Evolutionary conservation across 257 asterid species (phyloP).

Genomic region (Solanum chmielewskii): DNA sequence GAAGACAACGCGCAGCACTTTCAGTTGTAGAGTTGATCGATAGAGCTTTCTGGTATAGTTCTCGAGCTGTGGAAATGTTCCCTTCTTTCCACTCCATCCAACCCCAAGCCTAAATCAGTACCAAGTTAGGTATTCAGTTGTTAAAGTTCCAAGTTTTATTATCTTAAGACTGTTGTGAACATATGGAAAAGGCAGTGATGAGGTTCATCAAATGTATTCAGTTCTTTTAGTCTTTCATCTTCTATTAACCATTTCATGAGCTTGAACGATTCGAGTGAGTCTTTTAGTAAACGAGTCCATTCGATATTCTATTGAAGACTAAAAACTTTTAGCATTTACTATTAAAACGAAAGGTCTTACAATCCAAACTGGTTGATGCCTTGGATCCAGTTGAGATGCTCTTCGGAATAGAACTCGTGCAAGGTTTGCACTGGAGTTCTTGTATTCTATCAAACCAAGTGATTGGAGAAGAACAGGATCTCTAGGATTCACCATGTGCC

Average conservation of each 20-base stretch:
- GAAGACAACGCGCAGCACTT: constrained; percentile 93
- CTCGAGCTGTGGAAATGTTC: constrained; percentile 66
- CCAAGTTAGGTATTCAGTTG: not conserved
- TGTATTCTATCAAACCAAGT: constrained; percentile 72
- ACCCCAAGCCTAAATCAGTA: constrained; percentile 78
- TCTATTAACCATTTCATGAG: not conserved
- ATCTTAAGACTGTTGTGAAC: not conserved
- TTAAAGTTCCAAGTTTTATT: not conserved
- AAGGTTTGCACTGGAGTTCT: constrained; percentile 56
- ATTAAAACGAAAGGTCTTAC: constrained; percentile 24
- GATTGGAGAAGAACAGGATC: constrained; percentile 97
- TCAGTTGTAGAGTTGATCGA: constrained; percentile 61
- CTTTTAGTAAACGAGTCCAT: not conserved
- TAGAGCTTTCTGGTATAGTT: constrained; percentile 67
- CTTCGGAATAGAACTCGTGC: constrained; percentile 65
- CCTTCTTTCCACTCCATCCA: constrained; percentile 99
- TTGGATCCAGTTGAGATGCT: constrained; percentile 79
- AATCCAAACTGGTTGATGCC: constrained; percentile 95
- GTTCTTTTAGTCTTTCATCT: not conserved
- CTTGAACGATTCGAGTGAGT: not conserved
- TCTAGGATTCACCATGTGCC: constrained; percentile 80
- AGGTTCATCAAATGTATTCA: not conserved
- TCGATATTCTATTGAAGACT: not conserved
- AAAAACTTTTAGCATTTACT: not conserved
- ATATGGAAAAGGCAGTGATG: not conserved